These are phyloP conservation scores for Fusarium sterilihyphosum DNA, from an alignment of 2,329 filamentous ascomycete species.

Conservation along the genomic window DNA sequence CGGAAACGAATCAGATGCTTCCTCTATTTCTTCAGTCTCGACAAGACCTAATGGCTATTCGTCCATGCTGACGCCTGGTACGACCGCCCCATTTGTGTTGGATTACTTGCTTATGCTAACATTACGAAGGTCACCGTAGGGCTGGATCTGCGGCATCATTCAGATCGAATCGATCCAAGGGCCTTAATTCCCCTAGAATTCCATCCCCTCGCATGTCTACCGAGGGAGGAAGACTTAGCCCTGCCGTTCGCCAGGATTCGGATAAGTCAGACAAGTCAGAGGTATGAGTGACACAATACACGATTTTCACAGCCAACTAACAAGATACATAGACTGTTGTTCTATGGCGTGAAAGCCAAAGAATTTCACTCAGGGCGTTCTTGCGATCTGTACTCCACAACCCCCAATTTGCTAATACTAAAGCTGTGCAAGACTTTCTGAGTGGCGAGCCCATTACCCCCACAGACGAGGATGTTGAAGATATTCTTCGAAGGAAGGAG, in stretches of 20 bases:
- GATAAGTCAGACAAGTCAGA: constrained; percentile 39
- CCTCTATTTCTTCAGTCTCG: constrained; percentile 83
- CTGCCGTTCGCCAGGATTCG: constrained; percentile 32
- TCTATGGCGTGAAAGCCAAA: constrained; percentile 87
- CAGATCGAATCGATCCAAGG: constrained; percentile 44
- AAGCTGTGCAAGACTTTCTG: constrained; percentile 86
- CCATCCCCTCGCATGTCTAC: constrained; percentile 47
- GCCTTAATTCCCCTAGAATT: constrained; percentile 43
- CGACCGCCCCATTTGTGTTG: background rate
- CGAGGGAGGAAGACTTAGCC: constrained; percentile 46
- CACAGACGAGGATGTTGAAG: constrained; percentile 83
- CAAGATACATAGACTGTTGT: constrained; percentile 58
- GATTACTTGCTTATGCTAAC: constrained; percentile 4
- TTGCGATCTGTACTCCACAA: constrained; percentile 88
- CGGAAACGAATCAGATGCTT: constrained; percentile 76
- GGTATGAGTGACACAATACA: constrained; percentile 28
- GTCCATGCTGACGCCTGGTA: constrained; percentile 45
- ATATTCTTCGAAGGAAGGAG: constrained; percentile 80
- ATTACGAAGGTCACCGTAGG: constrained; percentile 38
- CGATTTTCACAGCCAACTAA: constrained; percentile 39
- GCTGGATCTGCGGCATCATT: constrained; percentile 45
- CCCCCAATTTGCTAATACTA: constrained; percentile 82
- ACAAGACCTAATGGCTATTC: constrained; percentile 58
- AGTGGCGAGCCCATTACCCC: constrained; percentile 76
- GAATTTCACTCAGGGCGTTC: constrained; percentile 90